Percentiles rank a stretch among this genome's conserved stretches.
These are phyloP conservation scores for Pichia sp. DNA, from an alignment of 1,139 yeast genomes.

Conservation along the genomic window DNA sequence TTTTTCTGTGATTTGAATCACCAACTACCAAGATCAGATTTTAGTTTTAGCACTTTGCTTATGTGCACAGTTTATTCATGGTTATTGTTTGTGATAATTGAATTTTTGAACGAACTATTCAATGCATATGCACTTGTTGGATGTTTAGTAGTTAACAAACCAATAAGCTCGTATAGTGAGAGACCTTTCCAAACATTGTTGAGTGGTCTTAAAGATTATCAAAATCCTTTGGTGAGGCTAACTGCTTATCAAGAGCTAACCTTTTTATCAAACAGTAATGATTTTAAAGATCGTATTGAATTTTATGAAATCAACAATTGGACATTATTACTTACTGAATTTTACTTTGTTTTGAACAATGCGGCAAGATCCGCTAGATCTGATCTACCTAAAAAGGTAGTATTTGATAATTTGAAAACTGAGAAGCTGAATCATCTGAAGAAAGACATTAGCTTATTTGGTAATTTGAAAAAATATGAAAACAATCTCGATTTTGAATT, in stretches of 20 bases:
- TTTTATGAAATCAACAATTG: constrained; percentile 45
- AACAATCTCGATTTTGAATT: constrained; percentile 9
- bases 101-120: constrained; percentile 53
- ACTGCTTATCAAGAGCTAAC: constrained; percentile 75
- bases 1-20: constrained; percentile 27
- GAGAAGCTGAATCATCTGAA: constrained; percentile 9
- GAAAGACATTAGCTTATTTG: constrained; percentile 14
- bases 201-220: constrained; percentile 55
- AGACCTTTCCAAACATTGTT: constrained; percentile 71
- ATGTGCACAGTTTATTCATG: constrained; percentile 36
- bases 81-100: constrained; percentile 41
- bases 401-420: not conserved
- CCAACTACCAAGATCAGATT: constrained; percentile 32
- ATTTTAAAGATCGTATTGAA: constrained; percentile 42
- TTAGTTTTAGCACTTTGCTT: constrained; percentile 34
- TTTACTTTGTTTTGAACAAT: constrained; percentile 45
- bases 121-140: constrained; percentile 75
- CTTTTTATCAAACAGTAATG: constrained; percentile 45
- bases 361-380: constrained; percentile 37
- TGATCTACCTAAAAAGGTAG: constrained; percentile 27
- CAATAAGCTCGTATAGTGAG: constrained; percentile 58
- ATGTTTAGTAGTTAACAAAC: constrained; percentile 67
- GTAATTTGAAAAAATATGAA: constrained; percentile 13
- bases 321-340: constrained; percentile 54
- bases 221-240: constrained; percentile 49